phyloP scores from a whole-genome alignment of 352 stramenopile species.

The Pythium insidiosum region DNA sequence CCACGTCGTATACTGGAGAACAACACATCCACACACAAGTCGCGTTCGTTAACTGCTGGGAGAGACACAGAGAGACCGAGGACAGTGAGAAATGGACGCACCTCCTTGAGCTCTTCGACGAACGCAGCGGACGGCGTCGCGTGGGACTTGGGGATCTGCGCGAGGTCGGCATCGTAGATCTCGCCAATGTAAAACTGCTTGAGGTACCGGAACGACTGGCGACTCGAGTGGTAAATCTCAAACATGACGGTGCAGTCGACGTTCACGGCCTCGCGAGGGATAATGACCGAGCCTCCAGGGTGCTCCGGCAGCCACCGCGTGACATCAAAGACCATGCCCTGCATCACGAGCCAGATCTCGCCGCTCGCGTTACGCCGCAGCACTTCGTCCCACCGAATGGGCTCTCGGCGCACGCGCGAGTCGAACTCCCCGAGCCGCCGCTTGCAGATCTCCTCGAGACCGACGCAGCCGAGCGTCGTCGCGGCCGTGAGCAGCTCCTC shows the following conservation, averaged over 20 bases:
- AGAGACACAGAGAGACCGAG: no score
- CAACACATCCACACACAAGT: no score
- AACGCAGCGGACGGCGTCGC: conserved; percentile 56
- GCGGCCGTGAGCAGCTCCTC: conserved; percentile 66
- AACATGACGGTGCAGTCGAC: conserved; percentile 88
- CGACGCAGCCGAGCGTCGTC: conserved; percentile 59
- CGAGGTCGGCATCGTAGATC: conserved; percentile 52
- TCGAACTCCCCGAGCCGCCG: conserved; percentile 71
- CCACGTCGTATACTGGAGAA: conserved; percentile 66
- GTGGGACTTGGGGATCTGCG: conserved; percentile 33
- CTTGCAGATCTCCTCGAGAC: conserved; percentile 70
- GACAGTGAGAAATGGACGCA: no score
- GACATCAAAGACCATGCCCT: conserved; percentile 87
- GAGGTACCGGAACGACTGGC: conserved; percentile 88
- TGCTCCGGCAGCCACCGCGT: conserved; percentile 86
- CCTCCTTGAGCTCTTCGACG: conserved; percentile 64
- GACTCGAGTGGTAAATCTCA: conserved; percentile 88
- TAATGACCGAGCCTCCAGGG: conserved; percentile 76
- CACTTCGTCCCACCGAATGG: conserved; percentile 79
- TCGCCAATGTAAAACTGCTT: conserved; percentile 91
- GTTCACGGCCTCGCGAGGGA: conserved; percentile 80
- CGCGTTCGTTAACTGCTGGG: no score
- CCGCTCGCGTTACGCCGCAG: conserved; percentile 57
- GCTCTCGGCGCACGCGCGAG: conserved; percentile 68
- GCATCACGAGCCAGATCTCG: conserved; percentile 83